A percentile compares a stretch with the other conserved stretches of the same genome.
These are phyloP conservation scores for Apiospora malaysiana DNA, from an alignment of 2,329 filamentous ascomycete genomes.

Conservation along the genomic window DNA sequence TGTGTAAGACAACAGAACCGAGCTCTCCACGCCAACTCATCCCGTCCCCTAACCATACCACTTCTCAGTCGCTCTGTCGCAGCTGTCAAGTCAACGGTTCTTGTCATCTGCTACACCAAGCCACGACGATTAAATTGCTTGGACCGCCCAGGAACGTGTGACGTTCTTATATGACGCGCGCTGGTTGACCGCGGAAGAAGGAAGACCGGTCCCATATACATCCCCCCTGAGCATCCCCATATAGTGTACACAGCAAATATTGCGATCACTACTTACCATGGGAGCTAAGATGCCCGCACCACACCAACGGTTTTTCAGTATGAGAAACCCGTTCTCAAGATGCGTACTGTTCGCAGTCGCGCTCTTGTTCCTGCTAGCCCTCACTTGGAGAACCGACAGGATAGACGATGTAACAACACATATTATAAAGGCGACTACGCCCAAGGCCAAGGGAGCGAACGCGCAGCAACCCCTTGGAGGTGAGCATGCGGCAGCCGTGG, in stretches of 20 bases:
- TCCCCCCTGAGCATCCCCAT: neutral
- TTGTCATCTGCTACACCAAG: slow-evolving; percentile 14
- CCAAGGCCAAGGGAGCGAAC: slow-evolving; percentile 36
- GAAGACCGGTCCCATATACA: neutral
- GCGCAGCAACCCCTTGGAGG: slow-evolving; percentile 39
- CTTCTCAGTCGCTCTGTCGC: neutral
- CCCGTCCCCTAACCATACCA: slow-evolving; percentile 12
- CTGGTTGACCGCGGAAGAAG: neutral
- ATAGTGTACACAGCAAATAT: neutral
- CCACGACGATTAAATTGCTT: neutral
- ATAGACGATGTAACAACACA: slow-evolving; percentile 47
- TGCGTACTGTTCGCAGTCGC: slow-evolving; percentile 50
- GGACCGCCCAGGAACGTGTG: slow-evolving; percentile 7
- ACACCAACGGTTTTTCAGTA: slow-evolving; percentile 51
- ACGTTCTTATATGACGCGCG: neutral
- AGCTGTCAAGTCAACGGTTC: slow-evolving; percentile 14
- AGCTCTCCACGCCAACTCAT: slow-evolving; percentile 15
- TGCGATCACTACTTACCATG: slow-evolving; percentile 38
- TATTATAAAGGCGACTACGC: slow-evolving; percentile 47
- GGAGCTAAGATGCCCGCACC: slow-evolving; percentile 46
- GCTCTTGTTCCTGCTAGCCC: slow-evolving; percentile 49
- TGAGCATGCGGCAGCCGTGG: slow-evolving; percentile 31
- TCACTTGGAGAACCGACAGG: slow-evolving; percentile 49
- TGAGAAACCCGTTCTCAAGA: slow-evolving; percentile 55
- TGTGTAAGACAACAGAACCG: slow-evolving; percentile 15